A percentile compares a stretch with the other conserved stretches of the same genome.
phyloP scores from a whole-genome alignment of 2,329 filamentous ascomycete species.

The Hypoxylon sp. region DNA sequence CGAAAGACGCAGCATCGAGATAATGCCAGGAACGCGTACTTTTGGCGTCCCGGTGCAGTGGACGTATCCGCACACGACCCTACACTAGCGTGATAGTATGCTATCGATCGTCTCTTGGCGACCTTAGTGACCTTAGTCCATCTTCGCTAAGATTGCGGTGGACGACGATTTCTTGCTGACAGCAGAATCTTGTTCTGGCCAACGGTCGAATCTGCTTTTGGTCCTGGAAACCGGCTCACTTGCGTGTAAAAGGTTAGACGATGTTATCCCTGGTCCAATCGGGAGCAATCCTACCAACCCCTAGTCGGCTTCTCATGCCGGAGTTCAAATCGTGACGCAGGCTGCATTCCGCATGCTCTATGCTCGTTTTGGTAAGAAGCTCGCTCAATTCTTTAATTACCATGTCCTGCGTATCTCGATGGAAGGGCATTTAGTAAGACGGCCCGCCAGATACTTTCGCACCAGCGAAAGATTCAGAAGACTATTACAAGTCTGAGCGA shows the following conservation, averaged over 20 bases:
- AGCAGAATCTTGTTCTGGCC: constrained; percentile 10
- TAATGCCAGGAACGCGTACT: constrained; percentile 1
- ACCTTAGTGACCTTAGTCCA: constrained; percentile 2
- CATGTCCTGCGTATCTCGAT: constrained; percentile 2
- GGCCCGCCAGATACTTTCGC: constrained; percentile 10
- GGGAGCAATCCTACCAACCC: constrained; percentile 21
- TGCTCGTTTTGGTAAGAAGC: constrained; percentile 9
- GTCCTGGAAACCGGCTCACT: constrained; percentile 11
- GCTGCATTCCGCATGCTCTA: constrained; percentile 16
- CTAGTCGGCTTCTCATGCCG: constrained; percentile 20
- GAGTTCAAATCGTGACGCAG: constrained; percentile 23
- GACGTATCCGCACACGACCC: constrained; percentile 6
- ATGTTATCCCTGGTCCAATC: constrained; percentile 18
- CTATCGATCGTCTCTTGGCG: constrained; percentile 12
- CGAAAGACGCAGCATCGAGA: neutral
- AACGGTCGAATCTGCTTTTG: constrained; percentile 7
- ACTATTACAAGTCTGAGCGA: constrained; percentile 12
- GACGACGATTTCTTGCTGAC: neutral
- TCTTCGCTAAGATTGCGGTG: too few relatives aligned
- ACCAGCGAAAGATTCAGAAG: neutral
- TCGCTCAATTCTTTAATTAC: constrained; percentile 26
- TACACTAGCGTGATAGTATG: neutral
- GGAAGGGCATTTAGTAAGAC: neutral
- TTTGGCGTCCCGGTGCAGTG: constrained; percentile 14
- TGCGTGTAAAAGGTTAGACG: constrained; percentile 3